phyloP scores from a whole-genome alignment of 73 alveolate genomes.

The Tetrahymena elliotti region DNA sequence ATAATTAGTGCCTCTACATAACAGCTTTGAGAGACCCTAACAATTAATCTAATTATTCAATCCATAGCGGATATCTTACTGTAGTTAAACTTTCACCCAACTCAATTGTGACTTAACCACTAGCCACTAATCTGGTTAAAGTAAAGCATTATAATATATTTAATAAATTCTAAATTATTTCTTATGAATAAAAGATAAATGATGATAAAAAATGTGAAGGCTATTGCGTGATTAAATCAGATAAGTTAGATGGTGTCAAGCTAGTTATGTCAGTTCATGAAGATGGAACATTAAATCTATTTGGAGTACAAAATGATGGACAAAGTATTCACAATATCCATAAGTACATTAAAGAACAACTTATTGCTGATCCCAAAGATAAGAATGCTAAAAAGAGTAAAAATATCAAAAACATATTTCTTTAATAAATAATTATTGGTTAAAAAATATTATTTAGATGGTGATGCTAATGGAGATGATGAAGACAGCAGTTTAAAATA shows the following conservation, averaged over 20 bases:
- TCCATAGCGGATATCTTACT: not conserved
- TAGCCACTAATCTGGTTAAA: not conserved
- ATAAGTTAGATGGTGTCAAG: not conserved
- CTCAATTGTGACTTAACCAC: not conserved
- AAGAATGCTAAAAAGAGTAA: not conserved
- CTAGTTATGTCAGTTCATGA: not conserved
- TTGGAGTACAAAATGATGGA: not conserved
- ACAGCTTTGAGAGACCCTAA: not conserved
- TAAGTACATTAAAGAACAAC: not conserved
- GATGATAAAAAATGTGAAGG: not conserved
- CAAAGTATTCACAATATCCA: not conserved
- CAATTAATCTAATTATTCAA: not conserved
- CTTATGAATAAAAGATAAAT: not conserved
- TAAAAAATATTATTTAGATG: not conserved
- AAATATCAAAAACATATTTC: not conserved
- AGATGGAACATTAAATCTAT: not conserved
- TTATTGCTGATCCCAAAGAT: not conserved
- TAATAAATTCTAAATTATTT: not conserved
- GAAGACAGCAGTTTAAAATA: not conserved
- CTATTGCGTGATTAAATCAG: not conserved
- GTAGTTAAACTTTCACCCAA: not conserved
- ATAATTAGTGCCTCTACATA: not conserved
- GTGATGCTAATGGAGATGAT: not conserved
- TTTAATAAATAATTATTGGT: not conserved
- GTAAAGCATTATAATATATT: not conserved